Evolutionary conservation across 1,139 yeast genomes (phyloP).

Genomic region (Geotrichum restrictum): DNA sequence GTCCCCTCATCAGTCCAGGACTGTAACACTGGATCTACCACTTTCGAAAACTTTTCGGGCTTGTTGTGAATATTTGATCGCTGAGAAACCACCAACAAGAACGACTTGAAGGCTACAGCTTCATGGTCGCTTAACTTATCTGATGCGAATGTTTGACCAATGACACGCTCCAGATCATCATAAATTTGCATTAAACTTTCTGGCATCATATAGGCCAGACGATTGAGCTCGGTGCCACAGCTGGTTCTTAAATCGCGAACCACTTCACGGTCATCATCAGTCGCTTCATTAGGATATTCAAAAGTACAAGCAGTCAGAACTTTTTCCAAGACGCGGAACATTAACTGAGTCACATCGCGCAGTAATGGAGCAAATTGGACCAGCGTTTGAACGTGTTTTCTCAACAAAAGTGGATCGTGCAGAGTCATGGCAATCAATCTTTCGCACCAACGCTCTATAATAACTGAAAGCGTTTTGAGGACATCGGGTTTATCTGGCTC

Average conservation of each 20-base stretch:
- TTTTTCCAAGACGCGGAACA: conserved; percentile 82
- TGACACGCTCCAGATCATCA: conserved; percentile 75
- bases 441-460: conserved; percentile 74
- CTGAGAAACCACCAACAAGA: conserved; percentile 84
- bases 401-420: conserved; percentile 72
- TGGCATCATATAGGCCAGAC: conserved; percentile 92
- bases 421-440: conserved; percentile 70
- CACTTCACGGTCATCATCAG: conserved; percentile 71
- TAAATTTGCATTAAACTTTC: conserved; percentile 78
- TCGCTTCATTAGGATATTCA: conserved; percentile 61
- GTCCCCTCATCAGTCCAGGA: conserved; percentile 95
- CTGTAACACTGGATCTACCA: conserved; percentile 85
- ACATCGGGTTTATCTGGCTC: conserved; percentile 60
- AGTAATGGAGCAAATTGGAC: conserved; percentile 96
- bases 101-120: conserved; percentile 88
- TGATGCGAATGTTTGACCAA: conserved; percentile 63
- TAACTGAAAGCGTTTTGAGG: conserved; percentile 52
- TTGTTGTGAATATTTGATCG: conserved; percentile 69
- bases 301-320: conserved; percentile 84
- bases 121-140: conserved; percentile 83
- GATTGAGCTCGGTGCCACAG: conserved; percentile 90
- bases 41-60: conserved; percentile 71
- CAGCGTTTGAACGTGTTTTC: conserved; percentile 85
- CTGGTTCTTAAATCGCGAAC: conserved; percentile 84
- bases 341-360: conserved; percentile 61